Base-by-base conservation (phyloP, 345 rosid species). In the Eucalyptus decipiens region DNA sequence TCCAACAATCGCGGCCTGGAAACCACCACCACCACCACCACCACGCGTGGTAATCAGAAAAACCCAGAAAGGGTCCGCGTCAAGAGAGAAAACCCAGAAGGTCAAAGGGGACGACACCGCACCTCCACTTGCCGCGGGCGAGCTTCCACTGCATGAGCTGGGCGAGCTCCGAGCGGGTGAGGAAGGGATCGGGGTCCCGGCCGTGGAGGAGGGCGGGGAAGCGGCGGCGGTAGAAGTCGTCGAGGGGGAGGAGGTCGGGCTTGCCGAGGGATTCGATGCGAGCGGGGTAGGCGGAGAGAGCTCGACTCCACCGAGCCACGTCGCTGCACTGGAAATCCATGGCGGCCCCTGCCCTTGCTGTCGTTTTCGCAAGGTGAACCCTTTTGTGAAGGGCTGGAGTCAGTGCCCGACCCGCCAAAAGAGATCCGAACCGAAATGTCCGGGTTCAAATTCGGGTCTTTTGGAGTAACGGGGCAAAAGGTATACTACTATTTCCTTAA, bases 51-150 rank as follows among this genome's bases (percentile, higher is more conserved):
- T 56, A 86, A 30, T 37, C 43, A 45, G 37, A 34, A 14, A 48
- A 37, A 32, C 47, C 88, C 42, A 54, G 60, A 51, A 76, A 40
- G 28, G 60, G 23, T 50, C 51, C 60, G 28, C 21, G 52, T 85
- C 8, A 49, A 28, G 58, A 85, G 3, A 2, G 23, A 86, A 15
- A 50, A 49, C 43, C 24, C 18, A 30, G 50, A 32, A 43, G 5
- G 34, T 24, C 15, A 21, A 30, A 24, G 62, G 56, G 62, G 47
- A 56, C 58, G 62, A 24, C 62, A 24, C 62, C 18, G 2, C 62
- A 95, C 97, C 99, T 93, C 99, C 99, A 97, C 89, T 97, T 97
- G 4, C 99, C 98, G 50, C 99, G 99, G 37, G 98, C 91, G 91
- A 97, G 99, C 91, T 97, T 97, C 99, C 99, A 97, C 86, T 90